phyloP scores from a whole-genome alignment of 352 stramenopile species.

The Lagenidium giganteum region DNA sequence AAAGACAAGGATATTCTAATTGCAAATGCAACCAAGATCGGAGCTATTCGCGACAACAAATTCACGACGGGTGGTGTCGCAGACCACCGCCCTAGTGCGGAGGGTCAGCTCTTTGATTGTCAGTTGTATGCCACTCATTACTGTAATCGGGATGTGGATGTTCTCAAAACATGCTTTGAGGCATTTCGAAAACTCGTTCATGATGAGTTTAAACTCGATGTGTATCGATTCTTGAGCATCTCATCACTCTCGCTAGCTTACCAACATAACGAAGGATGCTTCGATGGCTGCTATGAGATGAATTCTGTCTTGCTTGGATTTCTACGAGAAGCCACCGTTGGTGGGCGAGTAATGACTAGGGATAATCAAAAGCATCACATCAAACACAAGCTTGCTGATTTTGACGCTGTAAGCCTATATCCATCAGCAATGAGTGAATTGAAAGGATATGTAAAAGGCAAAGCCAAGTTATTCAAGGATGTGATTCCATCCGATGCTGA shows the following conservation, averaged over 20 bases:
- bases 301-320: constrained; percentile 10
- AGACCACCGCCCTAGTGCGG: too few species aligned
- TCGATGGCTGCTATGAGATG: constrained; percentile 7
- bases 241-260: constrained; percentile 5
- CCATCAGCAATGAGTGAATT: constrained; percentile 4
- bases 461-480: constrained; percentile 6
- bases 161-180: constrained; percentile 8
- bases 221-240: constrained; percentile 13
- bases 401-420: constrained; percentile 9
- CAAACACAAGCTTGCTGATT: constrained; percentile 7
- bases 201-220: constrained; percentile 10
- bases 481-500: constrained; percentile 6
- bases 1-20: constrained; percentile 7
- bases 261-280: constrained; percentile 12
- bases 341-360: constrained; percentile 12
- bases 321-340: constrained; percentile 9
- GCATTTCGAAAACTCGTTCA: constrained; percentile 6
- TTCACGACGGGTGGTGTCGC: too few species aligned
- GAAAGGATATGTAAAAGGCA: constrained; percentile 4
- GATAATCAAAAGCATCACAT: constrained; percentile 13
- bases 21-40: constrained; percentile 10
- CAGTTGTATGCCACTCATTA: constrained; percentile 13
- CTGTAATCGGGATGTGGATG: constrained; percentile 14
- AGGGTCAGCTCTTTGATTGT: too few species aligned
- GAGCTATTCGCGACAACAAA: constrained; percentile 4